Conservation (phyloP, 768 basidiomycete genomes). For the Panellus pusillus region DNA sequence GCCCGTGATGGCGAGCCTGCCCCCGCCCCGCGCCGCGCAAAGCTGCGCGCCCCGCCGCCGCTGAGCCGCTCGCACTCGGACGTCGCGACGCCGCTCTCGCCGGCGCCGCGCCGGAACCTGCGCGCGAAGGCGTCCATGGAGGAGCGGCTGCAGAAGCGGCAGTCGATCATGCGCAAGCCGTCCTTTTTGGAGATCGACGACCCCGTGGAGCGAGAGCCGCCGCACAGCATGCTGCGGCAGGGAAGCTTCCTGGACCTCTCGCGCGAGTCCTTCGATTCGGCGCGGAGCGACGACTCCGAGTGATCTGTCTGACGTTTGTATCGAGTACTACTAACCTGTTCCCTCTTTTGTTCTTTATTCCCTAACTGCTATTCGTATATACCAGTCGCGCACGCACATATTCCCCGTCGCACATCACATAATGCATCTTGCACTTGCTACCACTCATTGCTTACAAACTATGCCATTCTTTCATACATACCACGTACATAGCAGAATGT, state of each 20-base stretch:
- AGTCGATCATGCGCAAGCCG: slow-evolving; percentile 63
- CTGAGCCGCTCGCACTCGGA: slow-evolving; percentile 21
- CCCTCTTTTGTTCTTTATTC: slow-evolving; percentile 18
- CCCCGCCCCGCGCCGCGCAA: slow-evolving; percentile 52
- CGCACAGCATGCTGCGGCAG: slow-evolving; percentile 23
- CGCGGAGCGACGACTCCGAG: slow-evolving; percentile 32
- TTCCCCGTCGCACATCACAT: neutral
- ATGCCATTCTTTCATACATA: neutral
- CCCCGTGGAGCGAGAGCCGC: slow-evolving; percentile 37
- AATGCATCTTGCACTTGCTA: neutral
- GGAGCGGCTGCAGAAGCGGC: slow-evolving; percentile 39
- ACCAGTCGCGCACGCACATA: slow-evolving; percentile 3
- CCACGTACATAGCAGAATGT: too few species aligned
- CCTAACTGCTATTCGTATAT: slow-evolving; percentile 16
- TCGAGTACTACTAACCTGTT: neutral
- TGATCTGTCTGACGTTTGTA: slow-evolving; percentile 2
- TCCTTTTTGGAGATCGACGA: slow-evolving; percentile 74
- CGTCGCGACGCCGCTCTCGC: slow-evolving; percentile 15
- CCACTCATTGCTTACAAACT: neutral
- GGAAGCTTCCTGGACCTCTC: slow-evolving; percentile 54
- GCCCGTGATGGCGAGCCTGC: slow-evolving; percentile 42
- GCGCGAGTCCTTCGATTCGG: slow-evolving; percentile 52
- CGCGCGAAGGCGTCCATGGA: slow-evolving; percentile 38
- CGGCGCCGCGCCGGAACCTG: slow-evolving; percentile 27
- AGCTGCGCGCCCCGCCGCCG: slow-evolving; percentile 28